phyloP scores from a whole-genome alignment of 495 filamentous ascomycete genomes.

The Venustampulla echinocandica region DNA sequence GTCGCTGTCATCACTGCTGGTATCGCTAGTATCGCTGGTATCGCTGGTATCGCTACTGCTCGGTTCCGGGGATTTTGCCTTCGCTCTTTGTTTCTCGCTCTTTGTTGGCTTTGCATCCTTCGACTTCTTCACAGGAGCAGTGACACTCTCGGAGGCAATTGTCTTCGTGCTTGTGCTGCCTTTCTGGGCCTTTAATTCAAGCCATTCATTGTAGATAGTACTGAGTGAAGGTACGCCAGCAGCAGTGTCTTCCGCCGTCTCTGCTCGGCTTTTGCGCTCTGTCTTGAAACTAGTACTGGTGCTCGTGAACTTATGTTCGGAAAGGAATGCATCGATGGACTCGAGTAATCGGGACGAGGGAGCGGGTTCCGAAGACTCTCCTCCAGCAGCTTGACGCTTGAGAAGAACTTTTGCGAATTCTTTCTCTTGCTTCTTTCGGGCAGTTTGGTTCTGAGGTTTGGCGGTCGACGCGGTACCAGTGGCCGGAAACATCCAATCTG shows the following conservation, averaged over 20 bases:
- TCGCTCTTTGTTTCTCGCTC: constrained; percentile 30
- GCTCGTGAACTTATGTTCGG: constrained; percentile 51
- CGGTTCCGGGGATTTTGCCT: constrained; percentile 16
- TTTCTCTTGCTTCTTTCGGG: constrained; percentile 17
- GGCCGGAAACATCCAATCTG: constrained; percentile 23
- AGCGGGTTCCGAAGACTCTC: constrained; percentile 15
- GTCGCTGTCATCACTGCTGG: constrained; percentile 25
- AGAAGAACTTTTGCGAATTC: constrained; percentile 19
- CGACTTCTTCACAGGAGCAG: background rate
- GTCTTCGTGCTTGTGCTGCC: too few relatives aligned
- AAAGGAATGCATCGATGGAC: constrained; percentile 58
- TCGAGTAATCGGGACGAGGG: constrained; percentile 52
- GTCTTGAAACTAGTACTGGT: constrained; percentile 52
- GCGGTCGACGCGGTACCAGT: constrained; percentile 5
- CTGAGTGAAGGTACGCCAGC: constrained; percentile 30
- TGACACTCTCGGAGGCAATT: background rate
- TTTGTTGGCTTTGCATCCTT: constrained; percentile 28
- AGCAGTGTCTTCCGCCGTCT: constrained; percentile 25
- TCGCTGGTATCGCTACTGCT: constrained; percentile 28
- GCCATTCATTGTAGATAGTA: constrained; percentile 43
- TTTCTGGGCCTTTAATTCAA: constrained; percentile 17
- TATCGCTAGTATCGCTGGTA: constrained; percentile 33
- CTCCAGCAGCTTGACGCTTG: constrained; percentile 14
- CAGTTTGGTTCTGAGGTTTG: constrained; percentile 3
- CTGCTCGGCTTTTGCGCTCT: constrained; percentile 40